Evolutionary conservation across 805 yeast genomes (phyloP), one percentile per base, ranked within the genome.

Genomic region (Candida michaelii): DNA sequence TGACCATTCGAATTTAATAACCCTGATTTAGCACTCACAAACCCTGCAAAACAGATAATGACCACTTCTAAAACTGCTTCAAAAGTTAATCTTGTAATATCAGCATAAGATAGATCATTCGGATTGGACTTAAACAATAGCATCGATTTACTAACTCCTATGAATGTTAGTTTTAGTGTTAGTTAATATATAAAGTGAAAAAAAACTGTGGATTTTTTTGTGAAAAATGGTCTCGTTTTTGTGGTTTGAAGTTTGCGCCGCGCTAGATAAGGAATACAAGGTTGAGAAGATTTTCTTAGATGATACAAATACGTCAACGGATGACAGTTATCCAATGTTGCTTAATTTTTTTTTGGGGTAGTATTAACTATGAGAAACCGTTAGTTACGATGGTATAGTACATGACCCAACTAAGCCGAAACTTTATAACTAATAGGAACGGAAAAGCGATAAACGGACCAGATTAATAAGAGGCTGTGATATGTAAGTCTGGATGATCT

Each of bases 21-120:
- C 1, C 91, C 89, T 9, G 79, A 59, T 48, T 78, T 76, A 7
- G 97, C 93, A 27, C 95, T 88, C 66, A 86, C 70, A 58, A 82
- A 90, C 11, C 99, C 99, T 12, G 91, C 82, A 27, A 85, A 60
- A 52, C 97, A 85, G 27, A 93, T 85, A 37, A 89, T 69, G 36
- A 91, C 90, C 39, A 91, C 96, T 65, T 91, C 93, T 38, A 88
- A 66, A 21, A 90, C 95, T 1, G 97, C 96, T 69, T 91, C 89
- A 55, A 91, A 83, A 0, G 97, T 89, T 47, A 90, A 72, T 50
- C 80, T 83, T 17, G 85, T 56, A 46, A 78, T 76, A 43, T 68
- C 69, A 24, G 55, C 44, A 40, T 64, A 68, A 6, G 77, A 71
- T 37, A 72, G 59, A 25, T 34, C 37, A 24, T 34, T 14, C 5